A percentile compares a stretch with the other conserved stretches of the same genome.
phyloP scores from a whole-genome alignment of 2,329 filamentous ascomycete species.

The Knoxdaviesia capensis region DNA sequence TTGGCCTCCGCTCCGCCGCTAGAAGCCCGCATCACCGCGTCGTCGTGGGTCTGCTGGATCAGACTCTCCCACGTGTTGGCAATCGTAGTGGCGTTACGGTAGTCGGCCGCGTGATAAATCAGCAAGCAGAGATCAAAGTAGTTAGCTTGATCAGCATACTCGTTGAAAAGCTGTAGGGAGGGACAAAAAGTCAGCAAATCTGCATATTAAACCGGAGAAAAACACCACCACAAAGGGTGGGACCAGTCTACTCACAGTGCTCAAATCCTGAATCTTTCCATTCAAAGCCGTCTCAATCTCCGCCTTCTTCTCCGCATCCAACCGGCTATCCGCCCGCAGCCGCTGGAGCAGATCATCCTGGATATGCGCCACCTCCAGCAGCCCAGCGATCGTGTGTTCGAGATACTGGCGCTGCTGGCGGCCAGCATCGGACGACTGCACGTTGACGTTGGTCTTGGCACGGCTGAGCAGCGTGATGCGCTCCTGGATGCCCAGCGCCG shows the following conservation, averaged over 20 bases:
- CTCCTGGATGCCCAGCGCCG: constrained; percentile 59
- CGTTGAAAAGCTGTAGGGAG: constrained; percentile 57
- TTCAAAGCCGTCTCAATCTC: constrained; percentile 51
- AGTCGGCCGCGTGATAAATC: constrained; percentile 82
- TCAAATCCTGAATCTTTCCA: constrained; percentile 57
- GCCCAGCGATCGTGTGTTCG: constrained; percentile 63
- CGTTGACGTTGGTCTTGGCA: constrained; percentile 82
- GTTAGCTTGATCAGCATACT: constrained; percentile 72
- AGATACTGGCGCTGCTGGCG: constrained; percentile 70
- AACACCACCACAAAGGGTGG: neutral
- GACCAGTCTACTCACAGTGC: constrained; percentile 37
- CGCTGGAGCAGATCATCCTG: constrained; percentile 79
- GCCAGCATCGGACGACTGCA: constrained; percentile 55
- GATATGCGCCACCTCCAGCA: constrained; percentile 84
- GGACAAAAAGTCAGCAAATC: constrained; percentile 5
- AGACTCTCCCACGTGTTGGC: constrained; percentile 67
- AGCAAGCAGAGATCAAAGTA: constrained; percentile 89
- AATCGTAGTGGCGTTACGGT: constrained; percentile 74
- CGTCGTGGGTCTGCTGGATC: constrained; percentile 49
- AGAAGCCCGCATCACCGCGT: constrained; percentile 19
- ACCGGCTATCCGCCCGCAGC: constrained; percentile 50
- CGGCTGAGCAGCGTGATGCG: constrained; percentile 78
- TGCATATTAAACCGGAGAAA: neutral
- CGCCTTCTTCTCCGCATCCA: constrained; percentile 39
- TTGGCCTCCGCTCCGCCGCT: constrained; percentile 7